Percentiles rank a stretch among this genome's conserved stretches.
Evolutionary conservation across 2,329 filamentous ascomycete species (phyloP).

Genomic region (Alternaria gansuensis): DNA sequence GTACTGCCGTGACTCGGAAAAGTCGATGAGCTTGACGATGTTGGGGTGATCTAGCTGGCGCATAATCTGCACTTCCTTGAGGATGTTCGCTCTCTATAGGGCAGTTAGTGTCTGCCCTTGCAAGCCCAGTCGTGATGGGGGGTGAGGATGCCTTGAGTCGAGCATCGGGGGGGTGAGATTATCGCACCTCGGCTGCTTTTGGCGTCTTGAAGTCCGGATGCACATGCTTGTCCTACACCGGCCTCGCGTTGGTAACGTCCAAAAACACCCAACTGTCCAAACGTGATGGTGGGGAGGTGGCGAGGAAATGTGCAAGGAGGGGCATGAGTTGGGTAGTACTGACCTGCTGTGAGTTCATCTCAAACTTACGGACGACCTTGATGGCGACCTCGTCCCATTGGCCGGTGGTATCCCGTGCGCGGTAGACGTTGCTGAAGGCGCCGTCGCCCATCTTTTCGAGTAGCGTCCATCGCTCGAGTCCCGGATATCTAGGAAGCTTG

Average conservation of each 20-base stretch:
- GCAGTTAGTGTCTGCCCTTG: constrained; percentile 54
- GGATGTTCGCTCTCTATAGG: constrained; percentile 86
- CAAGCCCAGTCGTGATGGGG: constrained; percentile 30
- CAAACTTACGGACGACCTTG: constrained; percentile 98
- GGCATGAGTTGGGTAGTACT: constrained; percentile 58
- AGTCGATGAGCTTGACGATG: constrained; percentile 91
- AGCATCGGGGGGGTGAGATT: constrained; percentile 38
- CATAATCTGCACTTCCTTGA: constrained; percentile 99
- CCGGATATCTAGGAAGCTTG: constrained; percentile 86
- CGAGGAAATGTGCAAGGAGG: constrained; percentile 46
- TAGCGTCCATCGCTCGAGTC: constrained; percentile 84
- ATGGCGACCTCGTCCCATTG: constrained; percentile 86
- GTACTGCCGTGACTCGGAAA: constrained; percentile 91
- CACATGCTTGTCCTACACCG: constrained; percentile 82
- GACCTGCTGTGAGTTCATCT: constrained; percentile 99
- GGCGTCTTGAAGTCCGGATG: constrained; percentile 95
- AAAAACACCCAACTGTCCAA: constrained; percentile 35
- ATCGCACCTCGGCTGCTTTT: constrained; percentile 94
- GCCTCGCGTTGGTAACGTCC: constrained; percentile 61
- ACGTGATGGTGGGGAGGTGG: constrained; percentile 41
- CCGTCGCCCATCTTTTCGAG: constrained; percentile 98
- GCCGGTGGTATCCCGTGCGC: constrained; percentile 78
- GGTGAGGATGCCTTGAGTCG: constrained; percentile 44
- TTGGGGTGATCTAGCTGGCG: constrained; percentile 95
- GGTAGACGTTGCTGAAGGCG: constrained; percentile 98